phyloP scores from a whole-genome alignment of 768 basidiomycete species.

The Podaxis rugospora region DNA sequence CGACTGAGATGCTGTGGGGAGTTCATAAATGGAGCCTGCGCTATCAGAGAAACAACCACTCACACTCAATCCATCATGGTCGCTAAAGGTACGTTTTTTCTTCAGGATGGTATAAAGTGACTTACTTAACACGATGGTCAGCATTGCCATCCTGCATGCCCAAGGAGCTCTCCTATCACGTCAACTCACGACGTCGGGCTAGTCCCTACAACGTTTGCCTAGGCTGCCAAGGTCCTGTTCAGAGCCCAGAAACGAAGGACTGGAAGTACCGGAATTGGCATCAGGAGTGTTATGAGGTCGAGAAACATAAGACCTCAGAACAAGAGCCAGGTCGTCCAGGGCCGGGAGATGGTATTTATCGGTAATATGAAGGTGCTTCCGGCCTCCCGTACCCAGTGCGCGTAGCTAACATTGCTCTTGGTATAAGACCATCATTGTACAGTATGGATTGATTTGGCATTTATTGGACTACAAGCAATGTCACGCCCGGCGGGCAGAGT shows the following conservation, averaged over 20 bases:
- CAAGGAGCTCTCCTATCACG: not conserved
- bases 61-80: not conserved
- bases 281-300: not conserved
- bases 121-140: not conserved
- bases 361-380: not conserved
- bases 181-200: not conserved
- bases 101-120: not conserved
- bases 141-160: not conserved
- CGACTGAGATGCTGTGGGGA: not conserved
- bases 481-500: no score
- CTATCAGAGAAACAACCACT: not conserved
- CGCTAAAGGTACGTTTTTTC: not conserved
- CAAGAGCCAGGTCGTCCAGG: not conserved
- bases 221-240: not conserved
- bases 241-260: not conserved
- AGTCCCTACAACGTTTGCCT: slow-evolving; percentile 6
- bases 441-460: not conserved
- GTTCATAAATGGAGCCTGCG: not conserved
- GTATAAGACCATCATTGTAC: not conserved
- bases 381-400: not conserved
- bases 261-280: not conserved
- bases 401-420: not conserved
- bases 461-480: no score
- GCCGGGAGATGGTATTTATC: not conserved
- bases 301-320: not conserved